A percentile compares a stretch with the other conserved stretches of the same genome.
Evolutionary conservation across 2,329 filamentous ascomycete genomes (phyloP).

Genomic region (Aureobasidium subglaciale): DNA sequence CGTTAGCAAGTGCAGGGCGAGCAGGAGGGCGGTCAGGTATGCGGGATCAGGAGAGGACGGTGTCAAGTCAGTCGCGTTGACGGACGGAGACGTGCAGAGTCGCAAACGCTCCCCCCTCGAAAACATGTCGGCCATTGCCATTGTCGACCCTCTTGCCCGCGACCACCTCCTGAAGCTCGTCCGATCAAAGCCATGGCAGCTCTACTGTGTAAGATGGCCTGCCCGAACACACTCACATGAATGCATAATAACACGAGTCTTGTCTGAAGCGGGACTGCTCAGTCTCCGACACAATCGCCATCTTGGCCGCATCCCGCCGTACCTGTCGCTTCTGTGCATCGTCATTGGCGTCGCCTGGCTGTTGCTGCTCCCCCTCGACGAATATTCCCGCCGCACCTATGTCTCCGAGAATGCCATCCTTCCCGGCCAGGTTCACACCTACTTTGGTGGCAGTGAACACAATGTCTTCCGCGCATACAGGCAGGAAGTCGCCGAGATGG

Average conservation of each 20-base stretch:
- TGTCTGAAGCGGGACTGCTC: conserved; percentile 47
- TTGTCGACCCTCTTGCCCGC: neutral
- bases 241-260: conserved; percentile 13
- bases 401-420: conserved; percentile 96
- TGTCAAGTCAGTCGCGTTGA: neutral
- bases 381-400: conserved; percentile 88
- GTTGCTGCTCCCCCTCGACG: conserved; percentile 77
- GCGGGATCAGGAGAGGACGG: neutral
- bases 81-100: neutral
- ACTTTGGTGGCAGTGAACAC: conserved; percentile 94
- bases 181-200: conserved; percentile 20
- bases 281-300: conserved; percentile 73
- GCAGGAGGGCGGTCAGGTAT: neutral
- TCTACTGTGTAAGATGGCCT: conserved; percentile 18
- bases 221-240: neutral
- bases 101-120: neutral
- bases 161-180: neutral
- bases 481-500: conserved; percentile 66
- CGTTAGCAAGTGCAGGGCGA: neutral
- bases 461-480: conserved; percentile 87
- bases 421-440: conserved; percentile 94
- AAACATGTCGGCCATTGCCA: neutral
- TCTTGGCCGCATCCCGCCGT: conserved; percentile 75
- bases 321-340: conserved; percentile 79
- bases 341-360: conserved; percentile 83